Conservation (phyloP, 192 early-diverging fungal genomes). For the Mortierella hygrophila region DNA sequence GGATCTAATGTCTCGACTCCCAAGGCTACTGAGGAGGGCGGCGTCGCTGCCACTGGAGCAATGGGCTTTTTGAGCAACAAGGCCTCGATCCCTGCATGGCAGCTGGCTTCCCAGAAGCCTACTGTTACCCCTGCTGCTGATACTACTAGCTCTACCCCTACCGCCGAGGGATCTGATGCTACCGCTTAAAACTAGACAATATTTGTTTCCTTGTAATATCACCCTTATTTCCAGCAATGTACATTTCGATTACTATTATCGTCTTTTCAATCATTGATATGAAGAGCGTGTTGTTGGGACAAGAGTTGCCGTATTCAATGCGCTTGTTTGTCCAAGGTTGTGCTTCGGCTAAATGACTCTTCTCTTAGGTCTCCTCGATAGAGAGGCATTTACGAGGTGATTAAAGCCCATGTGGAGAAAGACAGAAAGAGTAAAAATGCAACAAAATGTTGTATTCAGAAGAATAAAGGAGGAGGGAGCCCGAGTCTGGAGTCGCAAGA, state of each 20-base stretch:
- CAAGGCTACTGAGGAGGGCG: slow-evolving; percentile 12
- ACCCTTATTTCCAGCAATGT: not conserved
- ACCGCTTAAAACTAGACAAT: slow-evolving; percentile 19
- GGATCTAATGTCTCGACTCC: slow-evolving; percentile 7
- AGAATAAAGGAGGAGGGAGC: too few species aligned
- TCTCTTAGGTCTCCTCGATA: too few species aligned
- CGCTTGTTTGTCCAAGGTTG: too few species aligned
- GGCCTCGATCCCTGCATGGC: slow-evolving; percentile 76
- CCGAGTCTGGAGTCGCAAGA: too few species aligned
- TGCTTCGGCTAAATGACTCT: too few species aligned
- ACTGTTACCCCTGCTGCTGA: slow-evolving; percentile 6
- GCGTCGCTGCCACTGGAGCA: slow-evolving; percentile 3
- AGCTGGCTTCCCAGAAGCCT: slow-evolving; percentile 63
- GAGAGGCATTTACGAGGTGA: too few species aligned
- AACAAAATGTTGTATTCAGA: too few species aligned
- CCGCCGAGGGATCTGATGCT: slow-evolving; percentile 19
- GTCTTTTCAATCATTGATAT: too few species aligned
- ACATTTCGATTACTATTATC: too few species aligned
- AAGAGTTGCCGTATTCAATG: too few species aligned
- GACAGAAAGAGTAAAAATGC: not conserved
- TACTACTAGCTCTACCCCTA: not conserved
- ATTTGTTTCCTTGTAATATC: not conserved
- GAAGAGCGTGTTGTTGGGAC: too few species aligned
- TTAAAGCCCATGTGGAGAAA: not conserved
- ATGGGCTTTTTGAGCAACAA: slow-evolving; percentile 50